phyloP scores from a whole-genome alignment of 1,139 yeast genomes.

The Geotrichum citri-aurantii region DNA sequence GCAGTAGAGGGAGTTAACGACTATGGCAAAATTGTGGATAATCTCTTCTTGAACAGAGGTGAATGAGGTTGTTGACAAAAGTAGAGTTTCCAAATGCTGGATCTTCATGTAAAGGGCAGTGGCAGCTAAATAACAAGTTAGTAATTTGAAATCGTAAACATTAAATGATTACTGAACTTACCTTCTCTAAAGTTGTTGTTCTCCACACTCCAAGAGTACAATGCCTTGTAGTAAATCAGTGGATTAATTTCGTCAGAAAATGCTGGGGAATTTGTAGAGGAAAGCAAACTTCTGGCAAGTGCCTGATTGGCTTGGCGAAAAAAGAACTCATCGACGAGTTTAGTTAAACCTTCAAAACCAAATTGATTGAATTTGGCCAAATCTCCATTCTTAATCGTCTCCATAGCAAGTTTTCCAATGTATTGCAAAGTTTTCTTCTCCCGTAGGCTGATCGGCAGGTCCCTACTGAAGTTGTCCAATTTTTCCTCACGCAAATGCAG shows the following conservation, averaged over 20 bases:
- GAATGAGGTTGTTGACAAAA: conserved; percentile 9
- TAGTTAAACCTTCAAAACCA: conserved; percentile 33
- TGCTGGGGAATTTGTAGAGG: not conserved
- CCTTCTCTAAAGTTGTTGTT: conserved; percentile 33
- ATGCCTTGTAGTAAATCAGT: conserved; percentile 27
- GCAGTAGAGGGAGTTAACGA: conserved; percentile 31
- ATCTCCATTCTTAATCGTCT: conserved; percentile 26
- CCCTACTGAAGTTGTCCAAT: conserved; percentile 13
- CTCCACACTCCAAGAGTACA: conserved; percentile 34
- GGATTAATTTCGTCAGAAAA: conserved; percentile 9
- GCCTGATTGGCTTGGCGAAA: conserved; percentile 2
- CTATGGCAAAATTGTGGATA: conserved; percentile 24
- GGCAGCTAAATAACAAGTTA: conserved; percentile 21
- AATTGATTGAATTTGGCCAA: conserved; percentile 27
- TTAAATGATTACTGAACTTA: conserved; percentile 13
- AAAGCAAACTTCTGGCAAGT: not conserved
- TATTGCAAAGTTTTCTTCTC: conserved; percentile 8
- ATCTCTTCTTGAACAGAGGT: conserved; percentile 9
- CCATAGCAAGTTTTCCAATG: conserved; percentile 22
- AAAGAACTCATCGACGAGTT: conserved; percentile 25
- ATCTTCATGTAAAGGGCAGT: conserved; percentile 25
- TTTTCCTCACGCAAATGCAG: conserved; percentile 14
- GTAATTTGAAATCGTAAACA: conserved; percentile 11
- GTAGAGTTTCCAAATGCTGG: conserved; percentile 20
- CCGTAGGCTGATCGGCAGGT: not conserved